Base-by-base conservation (phyloP, 106 monocot species). In the Amphibolis antarctica region DNA sequence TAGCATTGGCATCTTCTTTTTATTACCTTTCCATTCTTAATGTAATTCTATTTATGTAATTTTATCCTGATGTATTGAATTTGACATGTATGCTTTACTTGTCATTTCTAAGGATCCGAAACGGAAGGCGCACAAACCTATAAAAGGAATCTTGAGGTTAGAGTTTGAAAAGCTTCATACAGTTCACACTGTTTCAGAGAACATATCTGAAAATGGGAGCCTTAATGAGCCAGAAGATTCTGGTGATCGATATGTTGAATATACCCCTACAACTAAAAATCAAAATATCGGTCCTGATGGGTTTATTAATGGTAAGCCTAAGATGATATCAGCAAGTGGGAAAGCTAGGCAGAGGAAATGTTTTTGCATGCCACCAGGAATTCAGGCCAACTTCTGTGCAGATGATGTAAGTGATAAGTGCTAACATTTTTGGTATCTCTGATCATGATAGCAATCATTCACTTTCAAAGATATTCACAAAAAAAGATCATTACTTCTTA, bases 101-200 rank as follows among this genome's bases (percentile, higher is more conserved):
- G 12, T 36, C 47, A 14, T 49, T 18, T 67, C 49, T 56, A 74
- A 98, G 96, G 96, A 98, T 36, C 96, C 96, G 24, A 98, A 91
- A 66, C 44, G 91, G 64, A 98, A 98, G 80, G 67, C 87, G 20
- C 90, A 98, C 78, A 98, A 98, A 69, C 91, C 96, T 59, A 91
- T 91, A 27, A 98, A 87, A 81, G 96, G 90, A 46, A 60, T 84
- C 59, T 66, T 98, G 48, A 80, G 74, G 61, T 75, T 98, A 74
- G 96, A 90, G 65, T 78, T 98, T 60, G 96, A 91, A 69, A 98
- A 85, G 60, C 76, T 90, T 71, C 85, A 80, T 66, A 29, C 78
- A 28, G 31, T 63, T 30, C 56, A 66, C 51, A 31, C 73, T 62
- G 78, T 85, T 69, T 31, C 67, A 14, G 96, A 98, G 60, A 82